Percentiles rank a stretch among this genome's conserved stretches.
Evolutionary conservation across 768 basidiomycete species (phyloP).

Genomic region (Russula emetica): DNA sequence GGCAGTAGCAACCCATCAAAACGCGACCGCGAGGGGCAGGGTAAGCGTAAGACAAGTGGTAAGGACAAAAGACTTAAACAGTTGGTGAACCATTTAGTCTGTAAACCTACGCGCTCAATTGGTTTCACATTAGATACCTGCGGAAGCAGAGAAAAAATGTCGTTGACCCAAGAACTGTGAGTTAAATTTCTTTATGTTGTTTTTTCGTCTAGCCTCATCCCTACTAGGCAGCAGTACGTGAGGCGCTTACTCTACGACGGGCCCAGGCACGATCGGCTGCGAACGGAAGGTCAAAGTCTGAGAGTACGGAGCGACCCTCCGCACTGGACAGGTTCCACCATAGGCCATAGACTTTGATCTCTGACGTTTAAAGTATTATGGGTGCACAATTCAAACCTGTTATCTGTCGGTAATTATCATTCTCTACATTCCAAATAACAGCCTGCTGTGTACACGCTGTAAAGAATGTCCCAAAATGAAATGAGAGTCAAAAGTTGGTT

Average conservation of each 20-base stretch:
- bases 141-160: conserved; percentile 95
- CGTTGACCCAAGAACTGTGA: conserved; percentile 73
- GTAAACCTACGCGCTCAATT: neutral
- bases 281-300: conserved; percentile 29
- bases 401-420: neutral
- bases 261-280: conserved; percentile 33
- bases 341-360: neutral
- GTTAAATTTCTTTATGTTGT: conserved; percentile 28
- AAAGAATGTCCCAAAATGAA: conserved; percentile 14
- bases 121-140: conserved; percentile 45
- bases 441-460: conserved; percentile 6
- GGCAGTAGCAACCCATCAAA: conserved; percentile 32
- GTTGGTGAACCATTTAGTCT: conserved; percentile 31
- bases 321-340: conserved; percentile 42
- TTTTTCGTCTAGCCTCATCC: conserved; percentile 8
- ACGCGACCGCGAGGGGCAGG: conserved; percentile 40
- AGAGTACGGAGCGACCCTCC: conserved; percentile 30
- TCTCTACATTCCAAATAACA: conserved; percentile 3
- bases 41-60: conserved; percentile 82
- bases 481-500: neutral
- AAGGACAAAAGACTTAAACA: conserved; percentile 84
- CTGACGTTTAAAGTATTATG: too few species aligned
- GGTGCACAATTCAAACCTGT: neutral
- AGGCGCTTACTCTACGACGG: conserved; percentile 39
- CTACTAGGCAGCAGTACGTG: conserved; percentile 42